Evolutionary conservation across 1,139 yeast genomes (phyloP), one percentile per base, ranked within the genome.

Genomic region (Nematodospora anomalae): DNA sequence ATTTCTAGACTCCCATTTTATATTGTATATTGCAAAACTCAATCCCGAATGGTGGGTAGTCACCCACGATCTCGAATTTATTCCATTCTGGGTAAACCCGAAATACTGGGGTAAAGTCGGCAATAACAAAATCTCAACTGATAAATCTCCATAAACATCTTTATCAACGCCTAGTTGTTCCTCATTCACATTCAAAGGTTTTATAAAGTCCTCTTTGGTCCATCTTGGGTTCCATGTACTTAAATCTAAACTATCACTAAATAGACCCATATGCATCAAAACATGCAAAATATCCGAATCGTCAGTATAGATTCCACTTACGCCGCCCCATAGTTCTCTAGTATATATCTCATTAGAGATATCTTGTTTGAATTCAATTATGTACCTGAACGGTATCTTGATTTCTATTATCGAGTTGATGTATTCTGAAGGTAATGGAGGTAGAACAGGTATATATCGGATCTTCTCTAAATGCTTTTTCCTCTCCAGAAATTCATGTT

Each of bases 321-420:
- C 89, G 0, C 96, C 87, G 2, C 98, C 98, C 97, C 97, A 92
- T 2, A 89, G 53, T 38, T 77, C 76, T 28, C 95, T 65, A 86
- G 2, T 86, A 52, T 38, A 76, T 74, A 35, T 94, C 64, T 42
- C 75, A 69, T 26, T 46, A 33, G 13, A 46, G 37, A 12, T 54
- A 55, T 11, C 68, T n/a, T 52, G 52, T 37, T 53, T 50, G 37
- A 64, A 63, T 21, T 46, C 42, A 23, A 57, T 53, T 24, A 67
- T 54, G 40, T 55, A 59, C 37, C 68, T 53, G 30, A 67, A 66
- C 1, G 92, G 83, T n/a, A 86, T 73, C 38, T 82, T 72, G 20
- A 86, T 69, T 42, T 84, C 84, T 18, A 86, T 53, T 3, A 80
- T 62, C 36, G 75, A 63, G 55, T 86, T 87, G 45, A 80, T 71